Evolutionary conservation across 805 yeast species (phyloP).

Genomic region (Metschnikowia sp.): DNA sequence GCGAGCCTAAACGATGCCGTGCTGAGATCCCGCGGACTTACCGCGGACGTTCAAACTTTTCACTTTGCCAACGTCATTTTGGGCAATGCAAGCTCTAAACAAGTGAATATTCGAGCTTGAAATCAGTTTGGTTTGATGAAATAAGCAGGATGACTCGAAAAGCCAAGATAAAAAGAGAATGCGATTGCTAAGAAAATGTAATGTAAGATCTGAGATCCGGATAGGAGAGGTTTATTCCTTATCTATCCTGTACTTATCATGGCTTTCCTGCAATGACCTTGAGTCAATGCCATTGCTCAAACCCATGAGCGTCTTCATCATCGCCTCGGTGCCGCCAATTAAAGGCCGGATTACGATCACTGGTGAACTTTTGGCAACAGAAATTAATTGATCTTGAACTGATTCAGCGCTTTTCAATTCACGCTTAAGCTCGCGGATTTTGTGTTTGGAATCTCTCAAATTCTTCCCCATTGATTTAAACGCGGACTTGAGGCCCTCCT

Average conservation of each 20-base stretch:
- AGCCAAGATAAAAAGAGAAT: too few relatives aligned
- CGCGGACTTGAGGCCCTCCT: slow-evolving; percentile 74
- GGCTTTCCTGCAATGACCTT: slow-evolving; percentile 50
- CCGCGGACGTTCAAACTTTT: too few relatives aligned
- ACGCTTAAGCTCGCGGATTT: slow-evolving; percentile 55
- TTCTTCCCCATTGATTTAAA: slow-evolving; percentile 69
- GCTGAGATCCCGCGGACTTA: too few relatives aligned
- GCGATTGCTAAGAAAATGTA: too few relatives aligned
- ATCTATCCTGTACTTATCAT: slow-evolving; percentile 58
- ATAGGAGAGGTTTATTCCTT: background rate
- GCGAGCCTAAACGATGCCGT: too few relatives aligned
- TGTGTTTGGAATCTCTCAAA: slow-evolving; percentile 59
- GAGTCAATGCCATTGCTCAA: slow-evolving; percentile 78
- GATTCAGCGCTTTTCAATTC: slow-evolving; percentile 63
- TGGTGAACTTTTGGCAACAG: slow-evolving; percentile 75
- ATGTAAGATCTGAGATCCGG: too few relatives aligned
- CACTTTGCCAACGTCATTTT: too few relatives aligned
- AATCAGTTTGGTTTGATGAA: too few relatives aligned
- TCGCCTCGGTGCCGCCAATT: slow-evolving; percentile 90
- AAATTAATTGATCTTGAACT: slow-evolving; percentile 62
- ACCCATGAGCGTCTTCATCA: slow-evolving; percentile 79
- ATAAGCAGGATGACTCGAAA: too few relatives aligned
- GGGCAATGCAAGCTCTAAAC: too few relatives aligned
- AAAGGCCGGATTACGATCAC: slow-evolving; percentile 77
- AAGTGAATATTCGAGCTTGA: too few relatives aligned